Base-by-base conservation (phyloP, 805 yeast species). In the Candida caryicola region DNA sequence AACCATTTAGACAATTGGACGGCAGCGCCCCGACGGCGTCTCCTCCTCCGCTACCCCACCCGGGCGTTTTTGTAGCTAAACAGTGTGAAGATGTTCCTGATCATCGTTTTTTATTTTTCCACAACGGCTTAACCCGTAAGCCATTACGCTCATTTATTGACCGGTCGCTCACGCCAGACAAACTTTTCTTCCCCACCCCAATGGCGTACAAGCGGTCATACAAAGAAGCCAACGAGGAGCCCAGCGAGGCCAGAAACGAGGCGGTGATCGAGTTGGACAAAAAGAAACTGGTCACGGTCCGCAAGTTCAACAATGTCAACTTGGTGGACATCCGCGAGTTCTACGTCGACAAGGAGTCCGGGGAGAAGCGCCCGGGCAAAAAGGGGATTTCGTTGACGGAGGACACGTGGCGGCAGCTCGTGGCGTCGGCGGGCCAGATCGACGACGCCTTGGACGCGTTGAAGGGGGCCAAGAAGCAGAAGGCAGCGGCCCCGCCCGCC, bases 271-370 rank as follows among this genome's bases (percentile, higher is more conserved):
- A 58, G 31, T 54, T 68, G 33, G 72, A 62, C 46, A 44, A 38
- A 31, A 65, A 61, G 45, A 88, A 87, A 55, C 76, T 79, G 39
- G 83, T 86, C 23, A 77, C 86, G 0, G 88, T 91, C 13, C 73
- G 88, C 40, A 76, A 74, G 47, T 90, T 79, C 68, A 81, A 84
- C 39, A 80, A 81, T 36, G 64, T 67, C 39, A 76, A 75, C 23
- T 64, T 89, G 47, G 78, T 91, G 10, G 96, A 90, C 52, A 85
- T 90, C 37, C 74, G 98, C 41, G 96, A 90, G 57, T 88, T 70
- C 63, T 90, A 87, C 59, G 34, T 54, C 12, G 71, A 65, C 47
- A 64, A 60, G 41, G 70, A 69, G 36, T 77, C 79, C 34, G 82
- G 82, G 4, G 82, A 79, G 43, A 69, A 73, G 65, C 73, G 73